Percentiles rank a stretch among this genome's conserved stretches.
Conservation (phyloP, 495 filamentous ascomycete species). For the Penicillium maclennaniae region DNA sequence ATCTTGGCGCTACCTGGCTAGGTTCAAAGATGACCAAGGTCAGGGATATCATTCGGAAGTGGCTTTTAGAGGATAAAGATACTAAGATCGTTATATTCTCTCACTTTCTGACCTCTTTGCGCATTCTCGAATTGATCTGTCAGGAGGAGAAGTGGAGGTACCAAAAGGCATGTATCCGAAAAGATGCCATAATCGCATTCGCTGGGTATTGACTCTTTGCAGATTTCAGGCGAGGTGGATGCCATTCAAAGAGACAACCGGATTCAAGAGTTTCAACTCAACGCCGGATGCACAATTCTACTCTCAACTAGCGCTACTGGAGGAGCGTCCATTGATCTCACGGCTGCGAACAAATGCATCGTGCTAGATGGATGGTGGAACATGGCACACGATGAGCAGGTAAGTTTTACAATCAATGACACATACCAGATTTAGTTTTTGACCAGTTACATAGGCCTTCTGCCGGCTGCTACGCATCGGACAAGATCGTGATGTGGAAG, state of each 20-base stretch:
- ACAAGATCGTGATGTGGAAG: constrained; percentile 50
- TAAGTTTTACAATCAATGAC: constrained; percentile 25
- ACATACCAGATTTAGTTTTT: neutral
- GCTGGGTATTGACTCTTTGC: neutral
- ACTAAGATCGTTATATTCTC: constrained; percentile 43
- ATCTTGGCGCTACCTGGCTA: constrained; percentile 15
- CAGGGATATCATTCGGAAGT: constrained; percentile 27
- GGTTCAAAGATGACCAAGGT: constrained; percentile 24
- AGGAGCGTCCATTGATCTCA: constrained; percentile 50
- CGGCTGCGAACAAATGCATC: constrained; percentile 54
- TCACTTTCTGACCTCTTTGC: constrained; percentile 32
- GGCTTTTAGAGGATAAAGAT: constrained; percentile 29
- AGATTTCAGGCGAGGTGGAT: constrained; percentile 34
- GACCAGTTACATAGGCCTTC: constrained; percentile 47
- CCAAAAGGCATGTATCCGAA: constrained; percentile 20
- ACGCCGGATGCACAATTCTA: constrained; percentile 29
- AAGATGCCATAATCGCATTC: neutral
- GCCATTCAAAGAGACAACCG: constrained; percentile 21
- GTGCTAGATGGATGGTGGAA: constrained; percentile 63
- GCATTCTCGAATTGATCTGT: constrained; percentile 28
- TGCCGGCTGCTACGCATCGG: constrained; percentile 62
- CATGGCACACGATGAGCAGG: constrained; percentile 38
- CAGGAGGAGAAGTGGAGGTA: constrained; percentile 21
- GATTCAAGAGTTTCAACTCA: constrained; percentile 27
- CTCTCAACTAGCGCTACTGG: constrained; percentile 46